Percentiles rank a stretch among this genome's conserved stretches.
These are phyloP conservation scores for Syzygium aromaticum DNA, from an alignment of 345 rosid species.

Conservation along the genomic window DNA sequence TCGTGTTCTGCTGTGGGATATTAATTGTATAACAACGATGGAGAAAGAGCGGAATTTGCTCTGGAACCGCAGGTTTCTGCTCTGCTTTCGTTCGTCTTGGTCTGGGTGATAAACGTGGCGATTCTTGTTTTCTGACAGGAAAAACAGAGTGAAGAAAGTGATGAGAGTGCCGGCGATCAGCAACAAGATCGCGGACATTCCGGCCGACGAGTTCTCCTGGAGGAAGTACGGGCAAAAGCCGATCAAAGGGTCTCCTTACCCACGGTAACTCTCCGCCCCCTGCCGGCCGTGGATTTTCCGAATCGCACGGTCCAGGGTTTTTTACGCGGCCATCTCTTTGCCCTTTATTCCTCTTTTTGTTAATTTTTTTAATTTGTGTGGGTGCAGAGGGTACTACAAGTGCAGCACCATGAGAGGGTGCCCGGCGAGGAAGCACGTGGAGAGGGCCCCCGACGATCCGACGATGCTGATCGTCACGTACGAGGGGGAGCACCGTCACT, in stretches of 20 bases:
- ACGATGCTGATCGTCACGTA: slow-evolving; percentile 84
- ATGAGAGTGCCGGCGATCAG: slow-evolving; percentile 85
- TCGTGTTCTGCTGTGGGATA: background rate
- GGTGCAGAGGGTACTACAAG: slow-evolving; percentile 83
- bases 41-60: background rate
- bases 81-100: background rate
- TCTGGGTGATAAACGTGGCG: background rate
- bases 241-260: slow-evolving; percentile 91
- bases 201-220: slow-evolving; percentile 88
- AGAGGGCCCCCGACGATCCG: slow-evolving; percentile 79
- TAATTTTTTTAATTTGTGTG: too few relatives aligned
- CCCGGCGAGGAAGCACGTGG: slow-evolving; percentile 97
- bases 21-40: background rate
- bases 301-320: background rate
- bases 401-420: slow-evolving; percentile 83
- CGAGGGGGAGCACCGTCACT: slow-evolving; percentile 86
- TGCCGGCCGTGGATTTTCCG: background rate
- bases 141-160: slow-evolving; percentile 63
- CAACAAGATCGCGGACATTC: slow-evolving; percentile 85
- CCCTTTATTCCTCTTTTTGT: background rate
- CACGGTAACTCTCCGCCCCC: slow-evolving; percentile 44
- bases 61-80: background rate
- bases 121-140: slow-evolving; percentile 22
- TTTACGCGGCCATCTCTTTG: background rate
- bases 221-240: slow-evolving; percentile 98